A percentile compares a stretch with the other conserved stretches of the same genome.
Conservation (phyloP, 345 rosid species). For the Erodium maritimum region DNA sequence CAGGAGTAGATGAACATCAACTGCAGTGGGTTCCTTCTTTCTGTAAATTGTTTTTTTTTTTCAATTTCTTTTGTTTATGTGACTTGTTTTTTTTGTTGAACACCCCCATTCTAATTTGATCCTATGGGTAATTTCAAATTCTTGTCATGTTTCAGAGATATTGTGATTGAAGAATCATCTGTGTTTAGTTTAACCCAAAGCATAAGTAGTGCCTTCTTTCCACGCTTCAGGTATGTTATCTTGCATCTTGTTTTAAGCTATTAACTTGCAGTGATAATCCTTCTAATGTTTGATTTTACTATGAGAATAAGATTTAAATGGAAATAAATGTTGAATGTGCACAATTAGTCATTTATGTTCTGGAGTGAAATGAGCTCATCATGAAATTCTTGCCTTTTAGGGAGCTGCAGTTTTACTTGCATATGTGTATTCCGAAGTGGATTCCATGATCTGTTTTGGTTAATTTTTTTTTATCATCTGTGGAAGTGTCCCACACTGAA, state of each 20-base stretch:
- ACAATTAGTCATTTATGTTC: neutral
- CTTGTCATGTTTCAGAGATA: conserved; percentile 29
- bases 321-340: neutral
- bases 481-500: no score
- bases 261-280: neutral
- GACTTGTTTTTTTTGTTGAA: neutral
- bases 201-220: conserved; percentile 67
- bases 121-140: conserved; percentile 1
- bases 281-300: neutral
- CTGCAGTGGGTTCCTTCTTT: conserved; percentile 37
- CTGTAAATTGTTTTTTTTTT: conserved; percentile 3
- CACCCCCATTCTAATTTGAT: neutral
- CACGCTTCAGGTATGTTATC: conserved; percentile 61
- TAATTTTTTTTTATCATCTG: no score
- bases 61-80: neutral
- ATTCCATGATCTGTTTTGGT: no score
- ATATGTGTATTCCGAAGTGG: no score
- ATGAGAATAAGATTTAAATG: neutral
- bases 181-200: conserved; percentile 47
- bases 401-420: neutral
- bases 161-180: conserved; percentile 29
- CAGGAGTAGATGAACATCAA: conserved; percentile 23
- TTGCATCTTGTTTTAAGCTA: neutral
- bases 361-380: neutral
- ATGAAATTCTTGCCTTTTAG: neutral